Evolutionary conservation across 192 early-diverging fungal genomes (phyloP), one percentile per base, ranked within the genome.

Genomic region (Jimgerdemannia flammicorona): DNA sequence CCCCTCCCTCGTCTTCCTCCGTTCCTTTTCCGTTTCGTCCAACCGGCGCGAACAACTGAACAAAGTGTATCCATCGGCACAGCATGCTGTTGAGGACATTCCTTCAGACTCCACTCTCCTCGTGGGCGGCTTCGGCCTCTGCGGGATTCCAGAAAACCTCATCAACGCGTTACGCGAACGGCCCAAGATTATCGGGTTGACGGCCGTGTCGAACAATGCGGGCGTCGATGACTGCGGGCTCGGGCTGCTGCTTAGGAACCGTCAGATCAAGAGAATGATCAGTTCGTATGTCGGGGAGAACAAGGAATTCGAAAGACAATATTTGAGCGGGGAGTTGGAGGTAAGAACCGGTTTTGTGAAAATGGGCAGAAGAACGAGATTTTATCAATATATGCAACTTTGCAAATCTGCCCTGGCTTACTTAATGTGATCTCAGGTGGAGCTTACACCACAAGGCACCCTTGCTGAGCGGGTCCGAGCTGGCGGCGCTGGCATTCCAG

Each of bases 211-310:
- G 11, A 94, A 94, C 80, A 94, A 94, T 78, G 91, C 91, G 49
- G 93, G 93, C 42, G 88, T 92, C 0, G 82, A 87, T 64, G 90
- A 90, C 81, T 92, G 89, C 76, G 93, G 93, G 3, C 79, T 94
- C 3, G 93, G 93, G 40, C 80, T 86, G 19, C 76, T 94, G 42
- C 81, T 93, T 70, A 84, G 90, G 73, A 87, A 78, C 17, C 85
- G 87, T 17, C 90, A 94, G 87, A 90, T 94, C 84, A 92, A 91
- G 77, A 89, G 91, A 68, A 94, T 94, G 91, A 86, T 94, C 63
- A 88, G 85, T 18, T 87, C 85, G 74, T 94, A 94, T 73, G 91
- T 93, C 10, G 93, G 91, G 64, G 91, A 94, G 72, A 94, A 94
- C 85, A 86, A 89, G 70, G 93, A 94, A 77, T 94, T 94, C 83